phyloP scores from a whole-genome alignment of 2,329 filamentous ascomycete species.

The Aureobasidium melanogenum region DNA sequence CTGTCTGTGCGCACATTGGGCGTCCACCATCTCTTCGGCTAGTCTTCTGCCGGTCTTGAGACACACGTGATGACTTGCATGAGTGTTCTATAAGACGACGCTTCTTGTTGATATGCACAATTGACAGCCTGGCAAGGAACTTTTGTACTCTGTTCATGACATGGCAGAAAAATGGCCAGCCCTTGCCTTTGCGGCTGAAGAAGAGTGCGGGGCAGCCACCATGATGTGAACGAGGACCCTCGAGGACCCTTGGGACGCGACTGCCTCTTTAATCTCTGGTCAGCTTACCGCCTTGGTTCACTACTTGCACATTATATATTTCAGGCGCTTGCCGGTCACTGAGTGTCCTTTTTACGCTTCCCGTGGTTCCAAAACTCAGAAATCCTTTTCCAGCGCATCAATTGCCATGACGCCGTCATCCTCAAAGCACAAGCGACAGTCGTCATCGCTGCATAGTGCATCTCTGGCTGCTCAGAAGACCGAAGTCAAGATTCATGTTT shows the following conservation, averaged over 20 bases:
- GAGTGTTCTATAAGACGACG: not conserved
- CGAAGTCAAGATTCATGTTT: constrained; percentile 29
- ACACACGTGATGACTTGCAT: constrained; percentile 1
- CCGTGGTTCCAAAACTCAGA: not conserved
- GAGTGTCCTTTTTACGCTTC: not conserved
- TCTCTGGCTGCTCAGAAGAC: constrained; percentile 19
- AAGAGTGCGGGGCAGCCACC: constrained; percentile 1
- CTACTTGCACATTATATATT: not conserved
- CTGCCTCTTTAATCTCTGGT: not conserved
- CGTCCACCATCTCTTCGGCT: not conserved
- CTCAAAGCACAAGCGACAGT: constrained; percentile 6
- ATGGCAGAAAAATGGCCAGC: not conserved
- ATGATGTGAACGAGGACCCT: constrained; percentile 2
- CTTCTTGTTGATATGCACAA: not conserved
- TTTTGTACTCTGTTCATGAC: not conserved
- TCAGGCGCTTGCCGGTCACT: not conserved
- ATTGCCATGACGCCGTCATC: constrained; percentile 2
- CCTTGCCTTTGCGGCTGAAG: not conserved
- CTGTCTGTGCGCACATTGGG: constrained; percentile 3
- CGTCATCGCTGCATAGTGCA: constrained; percentile 4
- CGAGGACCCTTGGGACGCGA: not conserved
- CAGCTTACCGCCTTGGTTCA: not conserved
- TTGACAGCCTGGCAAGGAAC: not conserved
- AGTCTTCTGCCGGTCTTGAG: not conserved
- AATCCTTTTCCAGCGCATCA: not conserved